Percentiles rank a stretch among this genome's conserved stretches.
These are phyloP conservation scores for Kluyveromyces nonfermentans DNA, from an alignment of 805 yeast genomes.

Conservation along the genomic window DNA sequence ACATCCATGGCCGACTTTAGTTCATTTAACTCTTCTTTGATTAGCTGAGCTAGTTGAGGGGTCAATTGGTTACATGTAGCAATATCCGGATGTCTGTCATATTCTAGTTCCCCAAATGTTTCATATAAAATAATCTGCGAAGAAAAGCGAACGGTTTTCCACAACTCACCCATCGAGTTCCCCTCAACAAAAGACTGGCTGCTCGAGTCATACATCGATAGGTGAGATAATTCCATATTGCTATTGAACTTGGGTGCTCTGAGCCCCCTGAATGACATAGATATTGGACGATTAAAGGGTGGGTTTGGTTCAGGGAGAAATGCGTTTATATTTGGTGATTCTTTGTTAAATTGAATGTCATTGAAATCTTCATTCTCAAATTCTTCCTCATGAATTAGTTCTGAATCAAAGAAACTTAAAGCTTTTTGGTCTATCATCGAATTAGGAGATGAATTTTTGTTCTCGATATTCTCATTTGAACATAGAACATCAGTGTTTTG, in stretches of 20 bases:
- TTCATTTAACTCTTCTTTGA: conserved; percentile 74
- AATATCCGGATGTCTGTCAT: conserved; percentile 86
- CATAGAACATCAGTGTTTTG: not conserved
- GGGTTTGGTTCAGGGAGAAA: conserved; percentile 14
- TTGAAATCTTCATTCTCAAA: conserved; percentile 25
- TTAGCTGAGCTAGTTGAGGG: conserved; percentile 75
- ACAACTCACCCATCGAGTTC: not conserved
- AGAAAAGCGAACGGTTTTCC: conserved; percentile 50
- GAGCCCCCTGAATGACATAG: conserved; percentile 53
- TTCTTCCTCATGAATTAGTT: conserved; percentile 10
- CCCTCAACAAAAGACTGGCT: not conserved
- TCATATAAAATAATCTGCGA: conserved; percentile 77
- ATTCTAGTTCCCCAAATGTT: conserved; percentile 73
- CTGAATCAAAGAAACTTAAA: not conserved
- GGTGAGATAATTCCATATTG: conserved; percentile 1
- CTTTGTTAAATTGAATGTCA: conserved; percentile 4
- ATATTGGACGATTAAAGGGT: conserved; percentile 27
- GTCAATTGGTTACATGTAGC: conserved; percentile 91
- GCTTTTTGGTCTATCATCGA: not conserved
- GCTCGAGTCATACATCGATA: not conserved
- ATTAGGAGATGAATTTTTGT: not conserved
- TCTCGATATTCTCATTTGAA: not conserved
- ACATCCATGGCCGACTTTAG: conserved; percentile 75
- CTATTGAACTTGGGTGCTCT: conserved; percentile 46
- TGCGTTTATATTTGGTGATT: conserved; percentile 9